These are phyloP conservation scores for Fusarium sp. DNA, from an alignment of 2,329 filamentous ascomycete species.

Conservation along the genomic window DNA sequence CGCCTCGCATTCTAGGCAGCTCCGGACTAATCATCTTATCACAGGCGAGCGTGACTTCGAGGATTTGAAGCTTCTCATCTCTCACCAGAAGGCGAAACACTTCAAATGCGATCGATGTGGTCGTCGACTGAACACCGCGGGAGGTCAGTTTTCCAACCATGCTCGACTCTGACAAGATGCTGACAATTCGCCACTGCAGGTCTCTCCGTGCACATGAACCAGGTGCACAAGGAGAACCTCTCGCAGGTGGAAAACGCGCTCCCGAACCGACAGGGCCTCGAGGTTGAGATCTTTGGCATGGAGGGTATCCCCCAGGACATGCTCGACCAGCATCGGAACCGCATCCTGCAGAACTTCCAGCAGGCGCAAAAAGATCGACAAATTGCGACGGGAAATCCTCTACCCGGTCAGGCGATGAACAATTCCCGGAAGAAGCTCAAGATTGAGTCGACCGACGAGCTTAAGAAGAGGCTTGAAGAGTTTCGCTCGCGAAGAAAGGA, in stretches of 20 bases:
- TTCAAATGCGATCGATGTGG: conserved; percentile 97
- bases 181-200: conserved; percentile 66
- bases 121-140: conserved; percentile 91
- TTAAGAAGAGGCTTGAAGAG: conserved; percentile 85
- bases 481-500: conserved; percentile 80
- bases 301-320: conserved; percentile 94
- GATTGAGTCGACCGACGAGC: conserved; percentile 81
- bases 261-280: conserved; percentile 85
- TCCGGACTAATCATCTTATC: conserved; percentile 44
- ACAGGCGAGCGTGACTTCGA: conserved; percentile 94
- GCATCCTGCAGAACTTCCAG: conserved; percentile 89
- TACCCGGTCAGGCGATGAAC: conserved; percentile 76
- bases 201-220: conserved; percentile 96
- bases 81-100: conserved; percentile 99
- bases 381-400: conserved; percentile 86
- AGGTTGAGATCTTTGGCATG: conserved; percentile 98
- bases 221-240: conserved; percentile 96
- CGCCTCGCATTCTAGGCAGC: conserved; percentile 12
- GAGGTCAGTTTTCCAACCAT: conserved; percentile 72
- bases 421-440: conserved; percentile 80
- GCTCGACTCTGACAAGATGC: not conserved
- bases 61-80: conserved; percentile 95
- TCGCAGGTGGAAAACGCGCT: conserved; percentile 92
- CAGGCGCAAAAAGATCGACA: conserved; percentile 87
- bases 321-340: conserved; percentile 85